Evolutionary conservation across 2,329 filamentous ascomycete genomes (phyloP).

Genomic region (Nannizzia gypsea): DNA sequence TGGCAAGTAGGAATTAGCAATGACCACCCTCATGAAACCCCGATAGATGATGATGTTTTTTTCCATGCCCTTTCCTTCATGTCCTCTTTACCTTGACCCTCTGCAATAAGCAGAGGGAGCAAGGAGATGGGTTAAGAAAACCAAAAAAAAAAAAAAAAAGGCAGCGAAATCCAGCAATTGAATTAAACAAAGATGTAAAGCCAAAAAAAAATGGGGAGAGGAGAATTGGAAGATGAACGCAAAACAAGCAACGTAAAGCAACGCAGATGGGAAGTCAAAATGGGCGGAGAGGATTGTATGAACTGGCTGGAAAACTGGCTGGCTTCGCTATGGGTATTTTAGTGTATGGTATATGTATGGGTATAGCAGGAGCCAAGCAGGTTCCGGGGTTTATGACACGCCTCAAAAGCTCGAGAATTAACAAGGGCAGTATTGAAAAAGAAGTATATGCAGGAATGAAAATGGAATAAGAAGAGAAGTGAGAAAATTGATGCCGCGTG

Average conservation of each 20-base stretch:
- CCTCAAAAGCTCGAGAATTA: neutral
- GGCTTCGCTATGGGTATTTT: neutral
- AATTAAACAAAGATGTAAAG: constrained; percentile 2
- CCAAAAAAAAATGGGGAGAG: neutral
- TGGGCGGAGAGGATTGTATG: neutral
- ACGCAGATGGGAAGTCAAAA: neutral
- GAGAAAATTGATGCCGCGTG: neutral
- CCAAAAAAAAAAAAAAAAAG: neutral
- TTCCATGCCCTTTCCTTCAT: neutral
- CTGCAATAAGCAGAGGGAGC: neutral
- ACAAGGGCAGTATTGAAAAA: constrained; percentile 3
- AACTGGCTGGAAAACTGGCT: neutral
- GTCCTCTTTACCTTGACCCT: neutral
- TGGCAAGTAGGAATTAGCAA: neutral
- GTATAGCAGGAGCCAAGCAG: neutral
- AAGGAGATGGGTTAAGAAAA: neutral
- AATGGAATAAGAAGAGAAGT: neutral
- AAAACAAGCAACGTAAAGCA: neutral
- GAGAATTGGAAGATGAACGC: neutral
- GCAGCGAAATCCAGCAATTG: neutral
- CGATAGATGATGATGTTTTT: neutral
- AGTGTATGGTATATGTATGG: neutral
- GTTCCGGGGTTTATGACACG: neutral
- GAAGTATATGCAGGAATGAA: constrained; percentile 3
- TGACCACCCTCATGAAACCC: neutral